Conservation (phyloP, 331 rosid genomes). For the Arachis monticola region DNA sequence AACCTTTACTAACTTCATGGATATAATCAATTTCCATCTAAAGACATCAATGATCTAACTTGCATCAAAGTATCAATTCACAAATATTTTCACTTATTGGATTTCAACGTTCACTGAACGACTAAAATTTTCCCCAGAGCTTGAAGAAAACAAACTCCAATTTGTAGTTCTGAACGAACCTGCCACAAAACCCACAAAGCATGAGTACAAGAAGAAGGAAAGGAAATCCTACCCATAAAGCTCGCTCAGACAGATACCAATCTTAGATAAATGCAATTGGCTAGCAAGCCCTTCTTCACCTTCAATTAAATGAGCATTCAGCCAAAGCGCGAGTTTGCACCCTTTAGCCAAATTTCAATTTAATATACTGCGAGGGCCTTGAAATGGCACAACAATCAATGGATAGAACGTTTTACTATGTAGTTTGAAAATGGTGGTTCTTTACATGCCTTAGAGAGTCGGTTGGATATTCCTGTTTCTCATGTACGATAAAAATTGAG, state of each 20-base stretch:
- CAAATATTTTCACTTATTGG: slow-evolving; percentile 13
- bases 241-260: slow-evolving; percentile 24
- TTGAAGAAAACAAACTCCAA: not conserved
- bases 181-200: not conserved
- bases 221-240: slow-evolving; percentile 32
- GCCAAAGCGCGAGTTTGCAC: slow-evolving; percentile 36
- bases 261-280: not conserved
- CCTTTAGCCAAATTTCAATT: slow-evolving; percentile 18
- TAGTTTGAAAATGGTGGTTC: slow-evolving; percentile 37
- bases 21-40: slow-evolving; percentile 1
- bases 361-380: slow-evolving; percentile 10
- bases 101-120: slow-evolving; percentile 9
- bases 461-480: slow-evolving; percentile 88
- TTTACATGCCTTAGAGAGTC: slow-evolving; percentile 34
- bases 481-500: slow-evolving; percentile 88
- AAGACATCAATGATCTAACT: not conserved
- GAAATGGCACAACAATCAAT: slow-evolving; percentile 44
- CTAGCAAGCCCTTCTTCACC: slow-evolving; percentile 28
- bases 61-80: not conserved
- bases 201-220: slow-evolving; percentile 10
- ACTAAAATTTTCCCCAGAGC: slow-evolving; percentile 17
- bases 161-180: slow-evolving; percentile 19
- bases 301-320: slow-evolving; percentile 23
- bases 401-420: slow-evolving; percentile 41
- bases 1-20: not conserved